These are phyloP conservation scores for Themeda triandra DNA, from an alignment of 176 grass and related monocot species.

Conservation along the genomic window DNA sequence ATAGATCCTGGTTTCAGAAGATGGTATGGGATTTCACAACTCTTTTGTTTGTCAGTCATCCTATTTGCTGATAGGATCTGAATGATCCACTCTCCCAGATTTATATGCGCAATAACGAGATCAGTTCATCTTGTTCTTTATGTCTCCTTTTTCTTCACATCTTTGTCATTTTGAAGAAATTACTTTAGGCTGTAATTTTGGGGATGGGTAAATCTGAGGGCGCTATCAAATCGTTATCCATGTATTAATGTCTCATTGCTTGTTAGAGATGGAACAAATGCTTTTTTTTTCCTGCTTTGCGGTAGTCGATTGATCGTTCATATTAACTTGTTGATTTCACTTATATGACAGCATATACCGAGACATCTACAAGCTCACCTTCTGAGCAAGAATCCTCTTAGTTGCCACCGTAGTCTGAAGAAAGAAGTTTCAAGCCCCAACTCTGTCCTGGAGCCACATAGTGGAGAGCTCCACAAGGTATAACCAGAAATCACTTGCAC, in stretches of 20 bases:
- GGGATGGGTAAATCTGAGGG: not conserved
- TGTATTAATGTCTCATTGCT: not conserved
- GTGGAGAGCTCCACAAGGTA: conserved; percentile 66
- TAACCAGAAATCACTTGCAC: conserved; percentile 25
- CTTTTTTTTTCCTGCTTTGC: not conserved
- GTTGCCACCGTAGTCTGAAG: conserved; percentile 34
- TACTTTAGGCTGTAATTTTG: not conserved
- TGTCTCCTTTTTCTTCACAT: not conserved
- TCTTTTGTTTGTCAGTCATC: not conserved
- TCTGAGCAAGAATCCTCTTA: conserved; percentile 51
- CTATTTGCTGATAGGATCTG: not conserved
- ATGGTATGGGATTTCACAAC: not conserved
- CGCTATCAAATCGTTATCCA: not conserved
- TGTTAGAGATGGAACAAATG: not conserved
- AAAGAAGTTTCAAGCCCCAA: conserved; percentile 68
- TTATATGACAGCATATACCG: conserved; percentile 60
- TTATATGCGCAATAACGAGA: not conserved
- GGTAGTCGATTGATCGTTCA: not conserved
- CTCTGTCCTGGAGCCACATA: conserved; percentile 64
- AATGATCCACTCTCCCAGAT: not conserved
- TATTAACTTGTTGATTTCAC: conserved; percentile 11
- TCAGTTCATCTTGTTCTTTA: not conserved
- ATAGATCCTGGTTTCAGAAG: not conserved
- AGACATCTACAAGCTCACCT: conserved; percentile 69
- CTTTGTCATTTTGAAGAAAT: not conserved